These are phyloP conservation scores for Teratosphaeria epicoccoides DNA, from an alignment of 2,329 filamentous ascomycete genomes.

Conservation along the genomic window DNA sequence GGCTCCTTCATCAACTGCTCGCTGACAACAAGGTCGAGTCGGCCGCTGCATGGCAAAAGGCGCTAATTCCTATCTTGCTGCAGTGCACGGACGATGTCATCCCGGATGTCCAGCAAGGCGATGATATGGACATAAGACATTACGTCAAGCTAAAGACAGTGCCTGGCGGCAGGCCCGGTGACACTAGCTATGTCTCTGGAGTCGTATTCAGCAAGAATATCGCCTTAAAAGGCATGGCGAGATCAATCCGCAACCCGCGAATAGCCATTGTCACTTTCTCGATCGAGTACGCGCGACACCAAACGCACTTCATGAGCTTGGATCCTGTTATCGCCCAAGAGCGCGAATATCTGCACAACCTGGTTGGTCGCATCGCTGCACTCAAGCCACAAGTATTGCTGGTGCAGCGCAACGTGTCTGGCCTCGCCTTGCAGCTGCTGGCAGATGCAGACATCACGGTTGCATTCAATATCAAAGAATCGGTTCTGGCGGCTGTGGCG, in stretches of 20 bases:
- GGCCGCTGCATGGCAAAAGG: conserved; percentile 72
- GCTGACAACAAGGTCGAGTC: conserved; percentile 65
- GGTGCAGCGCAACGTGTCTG: conserved; percentile 88
- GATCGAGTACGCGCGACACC: conserved; percentile 88
- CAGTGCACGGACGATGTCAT: conserved; percentile 90
- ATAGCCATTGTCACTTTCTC: conserved; percentile 91
- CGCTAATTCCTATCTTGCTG: conserved; percentile 78
- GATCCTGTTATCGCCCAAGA: conserved; percentile 96
- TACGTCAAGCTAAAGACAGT: conserved; percentile 98
- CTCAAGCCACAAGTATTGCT: conserved; percentile 75
- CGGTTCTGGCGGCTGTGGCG: conserved; percentile 88
- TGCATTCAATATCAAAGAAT: conserved; percentile 91
- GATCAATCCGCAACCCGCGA: conserved; percentile 70
- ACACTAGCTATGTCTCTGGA: conserved; percentile 93
- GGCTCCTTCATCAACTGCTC: conserved; percentile 72
- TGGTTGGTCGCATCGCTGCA: conserved; percentile 83
- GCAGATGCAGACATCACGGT: conserved; percentile 85
- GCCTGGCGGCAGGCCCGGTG: conserved; percentile 74
- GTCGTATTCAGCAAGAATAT: conserved; percentile 97
- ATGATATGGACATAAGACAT: conserved; percentile 94
- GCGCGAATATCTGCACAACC: conserved; percentile 80
- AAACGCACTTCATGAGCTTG: conserved; percentile 93
- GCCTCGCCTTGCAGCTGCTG: conserved; percentile 77
- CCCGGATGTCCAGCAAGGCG: conserved; percentile 78
- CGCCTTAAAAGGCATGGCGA: conserved; percentile 89